These are phyloP conservation scores for Apocynum venetum DNA, from an alignment of 257 asterid species.

Conservation along the genomic window DNA sequence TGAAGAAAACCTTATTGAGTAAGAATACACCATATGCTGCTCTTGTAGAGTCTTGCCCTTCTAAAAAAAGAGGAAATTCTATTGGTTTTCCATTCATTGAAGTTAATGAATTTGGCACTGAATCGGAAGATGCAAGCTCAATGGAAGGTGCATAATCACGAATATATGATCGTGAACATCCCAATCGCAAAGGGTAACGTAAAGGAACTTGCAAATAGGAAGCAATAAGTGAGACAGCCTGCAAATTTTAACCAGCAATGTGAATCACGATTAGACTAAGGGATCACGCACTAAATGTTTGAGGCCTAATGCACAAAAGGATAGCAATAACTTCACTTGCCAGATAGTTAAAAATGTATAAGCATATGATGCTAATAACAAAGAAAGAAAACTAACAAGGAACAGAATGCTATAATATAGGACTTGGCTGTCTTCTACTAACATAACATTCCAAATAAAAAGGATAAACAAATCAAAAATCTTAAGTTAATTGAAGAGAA, in stretches of 20 bases:
- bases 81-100: conserved; percentile 52
- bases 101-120: conserved; percentile 35
- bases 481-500: conserved; percentile 24
- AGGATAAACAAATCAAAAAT: background rate
- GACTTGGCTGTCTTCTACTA: background rate
- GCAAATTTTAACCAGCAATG: conserved; percentile 32
- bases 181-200: conserved; percentile 83
- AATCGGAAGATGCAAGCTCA: conserved; percentile 58
- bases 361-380: background rate
- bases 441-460: background rate
- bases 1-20: conserved; percentile 78
- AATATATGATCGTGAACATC: conserved; percentile 93
- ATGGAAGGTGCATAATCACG: conserved; percentile 77
- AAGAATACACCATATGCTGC: conserved; percentile 97
- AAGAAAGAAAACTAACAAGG: background rate
- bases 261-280: conserved; percentile 23
- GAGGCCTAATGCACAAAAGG: conserved; percentile 6
- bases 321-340: background rate
- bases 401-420: background rate
- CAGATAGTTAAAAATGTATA: background rate
- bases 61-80: conserved; percentile 85
- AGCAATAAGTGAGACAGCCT: conserved; percentile 80
- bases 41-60: conserved; percentile 97
- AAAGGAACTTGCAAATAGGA: conserved; percentile 82
- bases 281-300: background rate